Evolutionary conservation across 192 early-diverging fungal species (phyloP).

Genomic region (Coemansia sp.): DNA sequence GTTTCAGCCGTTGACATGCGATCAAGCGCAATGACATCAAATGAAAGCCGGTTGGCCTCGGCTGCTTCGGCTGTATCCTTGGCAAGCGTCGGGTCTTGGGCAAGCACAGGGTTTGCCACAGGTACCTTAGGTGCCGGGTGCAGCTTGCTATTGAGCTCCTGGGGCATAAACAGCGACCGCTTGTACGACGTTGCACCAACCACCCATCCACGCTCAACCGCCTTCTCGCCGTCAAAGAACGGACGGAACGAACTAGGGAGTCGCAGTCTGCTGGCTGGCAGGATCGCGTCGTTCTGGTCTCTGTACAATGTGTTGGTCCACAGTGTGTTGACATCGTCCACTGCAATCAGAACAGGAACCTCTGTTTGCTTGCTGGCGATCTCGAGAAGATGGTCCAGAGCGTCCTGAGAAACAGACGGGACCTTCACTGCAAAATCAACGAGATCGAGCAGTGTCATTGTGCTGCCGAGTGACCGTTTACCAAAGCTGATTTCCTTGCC

Average conservation of each 20-base stretch:
- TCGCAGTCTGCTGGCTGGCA: slow-evolving; percentile 37
- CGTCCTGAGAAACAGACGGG: slow-evolving; percentile 38
- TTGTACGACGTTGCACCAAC: slow-evolving; percentile 42
- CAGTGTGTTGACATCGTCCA: slow-evolving; percentile 52
- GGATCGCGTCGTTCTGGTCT: slow-evolving; percentile 34
- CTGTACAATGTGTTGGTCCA: slow-evolving; percentile 38
- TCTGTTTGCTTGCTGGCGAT: slow-evolving; percentile 38
- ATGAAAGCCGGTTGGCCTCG: slow-evolving; percentile 15
- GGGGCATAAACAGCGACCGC: slow-evolving; percentile 35
- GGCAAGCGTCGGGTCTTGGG: slow-evolving; percentile 4
- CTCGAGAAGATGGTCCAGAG: slow-evolving; percentile 33
- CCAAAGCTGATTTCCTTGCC: slow-evolving; percentile 35
- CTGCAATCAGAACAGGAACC: slow-evolving; percentile 45
- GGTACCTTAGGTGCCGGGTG: slow-evolving; percentile 28
- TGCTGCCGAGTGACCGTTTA: slow-evolving; percentile 22
- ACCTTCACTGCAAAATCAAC: slow-evolving; percentile 29
- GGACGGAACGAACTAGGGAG: slow-evolving; percentile 37
- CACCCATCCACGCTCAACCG: slow-evolving; percentile 36
- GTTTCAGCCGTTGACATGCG: slow-evolving; percentile 35
- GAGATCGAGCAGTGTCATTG: slow-evolving; percentile 34
- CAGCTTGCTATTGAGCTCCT: slow-evolving; percentile 27
- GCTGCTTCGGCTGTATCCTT: background rate
- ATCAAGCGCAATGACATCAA: slow-evolving; percentile 23
- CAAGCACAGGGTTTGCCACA: slow-evolving; percentile 38
- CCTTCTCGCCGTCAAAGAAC: slow-evolving; percentile 36